Evolutionary conservation across 208 protist genomes (phyloP), one percentile per base, ranked within the genome.

Genomic region (Borovskyia barvae): DNA sequence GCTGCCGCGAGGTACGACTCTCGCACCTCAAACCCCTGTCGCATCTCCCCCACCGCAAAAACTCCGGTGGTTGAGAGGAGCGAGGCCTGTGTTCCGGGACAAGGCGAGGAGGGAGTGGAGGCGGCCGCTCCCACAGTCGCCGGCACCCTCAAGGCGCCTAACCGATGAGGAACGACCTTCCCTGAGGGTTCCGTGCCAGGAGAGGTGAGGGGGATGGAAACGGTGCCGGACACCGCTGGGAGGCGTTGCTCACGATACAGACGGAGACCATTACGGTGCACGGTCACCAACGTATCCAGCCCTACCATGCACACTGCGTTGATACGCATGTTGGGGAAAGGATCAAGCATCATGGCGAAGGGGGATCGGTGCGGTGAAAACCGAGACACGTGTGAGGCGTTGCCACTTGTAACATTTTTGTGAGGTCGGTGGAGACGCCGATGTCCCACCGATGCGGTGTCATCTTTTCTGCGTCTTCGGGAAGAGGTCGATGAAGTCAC

Each of bases 1-100:
- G 50, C 32, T 11, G 56, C 63, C 50, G 75, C 80, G 30, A 83
- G 39, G 56, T 89, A 89, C 19, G 82, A 68, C 49, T 89, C 82
- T 25, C 53, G 54, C 11, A 78, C 46, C 24, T 81, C 45, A n/a
- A 83, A 75, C 26, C 61, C 45, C 14, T 59, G 58, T 1, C 78
- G 47, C 17, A 41, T 47, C 57, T 83, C 75, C n/a, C 69, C 42
- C 52, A 61, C 33, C 24, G 65, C 59, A 66, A 80, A 89, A 0
- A 89, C 29, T 20, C 76, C 75, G 2, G 64, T 80, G 14, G 66
- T 14, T n/a, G n/a, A n/a, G n/a, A n/a, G n/a, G n/a, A n/a, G n/a
- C n/a, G n/a, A n/a, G n/a, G n/a, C n/a, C n/a, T n/a, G n/a, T n/a
- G n/a, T n/a, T n/a, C n/a, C n/a, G n/a, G n/a, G n/a, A n/a, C n/a